A percentile compares a stretch with the other conserved stretches of the same genome.
phyloP scores from a whole-genome alignment of 768 basidiomycete genomes.

The Leccinum pellstonianum region DNA sequence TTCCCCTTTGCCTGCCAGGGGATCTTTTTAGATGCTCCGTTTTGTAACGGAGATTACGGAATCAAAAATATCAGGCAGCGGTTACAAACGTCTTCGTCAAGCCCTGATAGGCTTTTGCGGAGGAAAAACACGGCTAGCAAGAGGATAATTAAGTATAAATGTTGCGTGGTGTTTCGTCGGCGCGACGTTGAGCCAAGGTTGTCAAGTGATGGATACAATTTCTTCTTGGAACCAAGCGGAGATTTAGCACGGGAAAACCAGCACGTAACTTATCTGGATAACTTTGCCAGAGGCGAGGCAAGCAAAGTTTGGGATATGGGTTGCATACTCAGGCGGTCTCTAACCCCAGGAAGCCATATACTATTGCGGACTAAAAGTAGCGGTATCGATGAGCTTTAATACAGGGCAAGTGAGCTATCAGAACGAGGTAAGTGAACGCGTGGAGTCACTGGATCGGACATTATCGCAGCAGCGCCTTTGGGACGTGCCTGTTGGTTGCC shows the following conservation, averaged over 20 bases:
- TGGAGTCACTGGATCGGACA: conserved; percentile 29
- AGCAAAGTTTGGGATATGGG: conserved; percentile 17
- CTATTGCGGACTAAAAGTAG: conserved; percentile 19
- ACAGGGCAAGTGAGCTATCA: conserved; percentile 13
- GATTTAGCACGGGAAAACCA: conserved; percentile 16
- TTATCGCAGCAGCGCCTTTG: conserved; percentile 26
- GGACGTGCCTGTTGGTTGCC: conserved; percentile 26
- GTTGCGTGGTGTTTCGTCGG: background rate
- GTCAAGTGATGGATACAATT: conserved; percentile 1
- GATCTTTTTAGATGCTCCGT: conserved; percentile 1
- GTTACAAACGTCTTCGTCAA: conserved; percentile 16
- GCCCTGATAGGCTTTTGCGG: conserved; percentile 37
- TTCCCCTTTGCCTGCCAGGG: background rate
- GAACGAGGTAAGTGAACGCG: conserved; percentile 22
- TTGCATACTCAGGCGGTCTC: conserved; percentile 9
- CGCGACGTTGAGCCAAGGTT: background rate
- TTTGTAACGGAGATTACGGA: conserved; percentile 36
- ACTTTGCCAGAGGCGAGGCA: conserved; percentile 8
- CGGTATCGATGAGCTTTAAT: conserved; percentile 25
- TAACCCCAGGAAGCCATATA: conserved; percentile 15
- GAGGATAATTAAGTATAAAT: conserved; percentile 20
- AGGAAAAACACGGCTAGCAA: conserved; percentile 17
- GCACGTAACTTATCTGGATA: conserved; percentile 22
- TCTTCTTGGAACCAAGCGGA: conserved; percentile 1
- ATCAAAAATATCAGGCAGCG: conserved; percentile 29